Conservation (phyloP, 2,329 filamentous ascomycete genomes). For the Fonsecaea erecta region DNA sequence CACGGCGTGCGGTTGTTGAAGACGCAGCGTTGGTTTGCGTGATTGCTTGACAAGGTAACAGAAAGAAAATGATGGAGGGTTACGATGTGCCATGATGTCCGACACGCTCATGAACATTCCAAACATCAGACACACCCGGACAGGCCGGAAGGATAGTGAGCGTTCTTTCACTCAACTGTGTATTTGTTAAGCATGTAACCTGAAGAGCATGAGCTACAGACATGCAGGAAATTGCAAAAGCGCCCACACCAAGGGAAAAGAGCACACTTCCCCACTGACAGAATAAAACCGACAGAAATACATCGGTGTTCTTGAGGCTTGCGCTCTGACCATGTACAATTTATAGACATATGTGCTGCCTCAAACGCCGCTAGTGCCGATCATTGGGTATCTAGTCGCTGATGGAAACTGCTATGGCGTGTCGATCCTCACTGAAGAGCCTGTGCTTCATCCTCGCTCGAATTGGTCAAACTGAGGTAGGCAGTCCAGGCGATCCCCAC, state of each 20-base stretch:
- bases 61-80: too few species aligned
- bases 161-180: background rate
- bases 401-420: background rate
- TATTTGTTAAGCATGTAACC: background rate
- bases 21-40: too few species aligned
- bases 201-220: background rate
- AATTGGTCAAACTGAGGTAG: conserved; percentile 90
- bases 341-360: background rate
- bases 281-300: background rate
- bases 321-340: conserved; percentile 15
- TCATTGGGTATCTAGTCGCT: conserved; percentile 9
- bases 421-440: conserved; percentile 15
- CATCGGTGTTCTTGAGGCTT: conserved; percentile 1
- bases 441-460: conserved; percentile 68
- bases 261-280: background rate
- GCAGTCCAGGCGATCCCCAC: conserved; percentile 97
- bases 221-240: background rate
- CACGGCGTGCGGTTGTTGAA: too few species aligned
- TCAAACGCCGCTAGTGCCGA: conserved; percentile 16
- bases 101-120: too few species aligned
- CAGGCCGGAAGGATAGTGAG: too few species aligned
- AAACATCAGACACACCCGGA: too few species aligned
- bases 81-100: too few species aligned
- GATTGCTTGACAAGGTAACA: too few species aligned
- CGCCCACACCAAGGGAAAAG: background rate